Conservation (phyloP, 139 green algal species). For the Mesotaenium endlicherianum region DNA sequence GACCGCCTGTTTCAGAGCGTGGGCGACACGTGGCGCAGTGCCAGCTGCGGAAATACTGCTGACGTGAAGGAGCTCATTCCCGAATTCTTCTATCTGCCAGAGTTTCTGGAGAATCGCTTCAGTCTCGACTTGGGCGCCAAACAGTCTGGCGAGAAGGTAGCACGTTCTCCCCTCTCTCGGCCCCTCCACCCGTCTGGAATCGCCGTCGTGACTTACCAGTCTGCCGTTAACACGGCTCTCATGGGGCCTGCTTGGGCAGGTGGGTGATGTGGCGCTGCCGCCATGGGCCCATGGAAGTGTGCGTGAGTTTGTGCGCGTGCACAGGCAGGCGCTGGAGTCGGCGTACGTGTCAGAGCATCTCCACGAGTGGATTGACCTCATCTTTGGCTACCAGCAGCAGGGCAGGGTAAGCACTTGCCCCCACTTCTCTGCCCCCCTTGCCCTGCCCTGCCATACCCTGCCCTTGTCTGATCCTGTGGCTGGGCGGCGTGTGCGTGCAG, state of each 20-base stretch:
- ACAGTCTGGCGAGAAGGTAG: conserved; percentile 45
- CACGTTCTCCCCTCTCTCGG: too few species aligned
- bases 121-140: conserved; percentile 39
- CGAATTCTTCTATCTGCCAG: conserved; percentile 83
- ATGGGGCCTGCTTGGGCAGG: conserved; percentile 25
- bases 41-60: conserved; percentile 55
- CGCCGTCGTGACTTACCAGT: too few species aligned
- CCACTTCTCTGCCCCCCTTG: neutral
- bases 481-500: neutral
- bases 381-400: conserved; percentile 63
- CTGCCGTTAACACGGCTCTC: too few species aligned
- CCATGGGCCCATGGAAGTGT: conserved; percentile 68
- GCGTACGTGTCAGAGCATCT: conserved; percentile 62
- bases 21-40: conserved; percentile 41
- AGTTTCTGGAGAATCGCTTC: conserved; percentile 60
- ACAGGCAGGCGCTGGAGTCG: conserved; percentile 68
- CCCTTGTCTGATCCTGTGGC: neutral
- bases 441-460: neutral
- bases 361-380: conserved; percentile 69
- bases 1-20: conserved; percentile 59
- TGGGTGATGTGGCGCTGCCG: conserved; percentile 79
- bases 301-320: conserved; percentile 59
- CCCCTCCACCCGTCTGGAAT: too few species aligned
- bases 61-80: conserved; percentile 99
- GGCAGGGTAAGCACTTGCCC: conserved; percentile 52